Conservation (phyloP, 192 early-diverging fungal species). For the Coemansia brasiliensis region DNA sequence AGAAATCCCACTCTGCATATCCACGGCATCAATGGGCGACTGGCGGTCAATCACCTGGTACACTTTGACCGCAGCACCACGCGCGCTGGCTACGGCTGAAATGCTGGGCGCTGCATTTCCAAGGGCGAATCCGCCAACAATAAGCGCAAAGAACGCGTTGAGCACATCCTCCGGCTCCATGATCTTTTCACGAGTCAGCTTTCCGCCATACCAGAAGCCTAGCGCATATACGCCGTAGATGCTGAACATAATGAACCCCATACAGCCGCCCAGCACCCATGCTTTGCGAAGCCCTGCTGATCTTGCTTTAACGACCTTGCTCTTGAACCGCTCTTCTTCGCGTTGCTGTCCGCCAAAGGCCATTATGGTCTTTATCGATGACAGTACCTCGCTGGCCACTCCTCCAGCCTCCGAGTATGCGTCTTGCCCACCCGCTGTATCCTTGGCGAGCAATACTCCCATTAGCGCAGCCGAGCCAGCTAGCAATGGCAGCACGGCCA, state of each 20-base stretch:
- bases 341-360: constrained; percentile 80
- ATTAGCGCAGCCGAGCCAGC: constrained; percentile 58
- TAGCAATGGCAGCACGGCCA: constrained; percentile 75
- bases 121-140: constrained; percentile 80
- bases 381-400: constrained; percentile 82
- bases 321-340: constrained; percentile 63
- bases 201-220: constrained; percentile 82
- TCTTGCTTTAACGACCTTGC: constrained; percentile 64
- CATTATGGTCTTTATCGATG: constrained; percentile 83
- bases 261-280: constrained; percentile 60
- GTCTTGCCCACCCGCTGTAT: constrained; percentile 57
- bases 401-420: constrained; percentile 82
- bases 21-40: constrained; percentile 70
- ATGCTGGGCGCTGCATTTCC: constrained; percentile 73
- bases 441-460: constrained; percentile 55
- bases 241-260: constrained; percentile 74
- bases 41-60: constrained; percentile 80
- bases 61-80: constrained; percentile 80
- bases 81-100: constrained; percentile 69
- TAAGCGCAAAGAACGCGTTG: constrained; percentile 85
- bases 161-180: constrained; percentile 63
- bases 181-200: constrained; percentile 53
- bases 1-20: constrained; percentile 31
- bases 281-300: constrained; percentile 64
- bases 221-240: constrained; percentile 77